Evolutionary conservation across 257 asterid species (phyloP).

Genomic region (Nicotiana tabacum): DNA sequence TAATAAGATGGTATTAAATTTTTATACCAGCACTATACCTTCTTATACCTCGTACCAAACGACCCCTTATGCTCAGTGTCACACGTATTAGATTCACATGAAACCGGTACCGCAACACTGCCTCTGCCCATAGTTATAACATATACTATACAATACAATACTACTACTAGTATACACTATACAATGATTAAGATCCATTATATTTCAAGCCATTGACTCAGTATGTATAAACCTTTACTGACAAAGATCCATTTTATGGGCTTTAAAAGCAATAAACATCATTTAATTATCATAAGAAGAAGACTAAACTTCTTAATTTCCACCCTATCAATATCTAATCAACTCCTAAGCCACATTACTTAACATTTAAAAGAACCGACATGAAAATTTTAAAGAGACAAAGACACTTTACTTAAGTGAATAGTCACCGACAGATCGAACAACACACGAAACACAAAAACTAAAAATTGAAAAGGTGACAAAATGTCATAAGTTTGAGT

Average conservation of each 20-base stretch:
- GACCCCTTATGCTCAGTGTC: no score
- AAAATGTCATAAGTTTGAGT: slow-evolving; percentile 12
- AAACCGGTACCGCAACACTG: no score
- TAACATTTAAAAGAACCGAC: neutral
- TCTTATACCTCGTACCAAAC: no score
- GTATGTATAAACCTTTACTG: neutral
- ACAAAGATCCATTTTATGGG: slow-evolving; percentile 11
- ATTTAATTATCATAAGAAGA: neutral
- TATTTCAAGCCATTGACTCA: neutral
- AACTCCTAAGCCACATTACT: neutral
- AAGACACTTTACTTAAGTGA: slow-evolving; percentile 9
- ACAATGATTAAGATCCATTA: neutral
- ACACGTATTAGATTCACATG: no score
- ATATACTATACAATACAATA: no score
- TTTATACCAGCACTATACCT: no score
- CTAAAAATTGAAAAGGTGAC: neutral
- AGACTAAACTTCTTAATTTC: neutral
- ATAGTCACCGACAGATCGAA: slow-evolving; percentile 12
- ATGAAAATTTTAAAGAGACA: neutral
- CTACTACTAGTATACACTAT: neutral
- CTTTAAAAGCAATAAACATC: neutral
- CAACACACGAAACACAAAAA: slow-evolving; percentile 4
- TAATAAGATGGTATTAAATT: no score
- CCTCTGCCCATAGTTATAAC: no score
- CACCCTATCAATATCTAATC: neutral